Evolutionary conservation across 805 yeast genomes (phyloP), one percentile per base, ranked within the genome.

Genomic region (Barnettozyma siamensis): DNA sequence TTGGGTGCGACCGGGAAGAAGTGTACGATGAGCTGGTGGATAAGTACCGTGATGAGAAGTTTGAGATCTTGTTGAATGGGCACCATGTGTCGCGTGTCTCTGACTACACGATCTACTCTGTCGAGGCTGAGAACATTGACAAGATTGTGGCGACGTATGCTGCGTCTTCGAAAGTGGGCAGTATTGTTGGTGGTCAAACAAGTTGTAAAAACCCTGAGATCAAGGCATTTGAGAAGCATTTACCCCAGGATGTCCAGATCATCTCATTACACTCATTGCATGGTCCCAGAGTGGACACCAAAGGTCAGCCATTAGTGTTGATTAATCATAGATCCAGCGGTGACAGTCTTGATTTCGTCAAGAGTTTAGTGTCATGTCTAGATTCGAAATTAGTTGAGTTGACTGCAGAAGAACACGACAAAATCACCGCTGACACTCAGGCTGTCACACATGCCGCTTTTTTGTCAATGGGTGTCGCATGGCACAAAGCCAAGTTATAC

Each of bases 361-460:
- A 78, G 43, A 43, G 71, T 2, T 57, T 88, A 5, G 70, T 89
- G 45, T 65, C 82, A 4, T 86, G 95, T 57, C 71, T 93, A 38
- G 68, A 83, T 24, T 87, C 96, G 11, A 83, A 83, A 48, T 69
- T 75, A 28, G 97, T 88, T 20, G 72, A 78, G 41, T 68, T 93
- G 26, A 71, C 87, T 0, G 95, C 93, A n/a, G 72, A 76, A 40
- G 89, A 89, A 58, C 99, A 93, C 60, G 99, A 93, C 60, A 77
- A 75, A 53, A 91, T 93, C 47, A 91, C 99, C 1, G 99, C 99
- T 0, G 99, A 93, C 60, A 93, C 98, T 2, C 99, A 93, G 62
- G 98, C 98, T 0, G 96, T 91, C 15, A 93, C 99, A 0, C 99
- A 93, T 59, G 97, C 97, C 11, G 98, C 97, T 0, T 93, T 93